Conservation (phyloP, 306 rosid species). For the Senna siamea region DNA sequence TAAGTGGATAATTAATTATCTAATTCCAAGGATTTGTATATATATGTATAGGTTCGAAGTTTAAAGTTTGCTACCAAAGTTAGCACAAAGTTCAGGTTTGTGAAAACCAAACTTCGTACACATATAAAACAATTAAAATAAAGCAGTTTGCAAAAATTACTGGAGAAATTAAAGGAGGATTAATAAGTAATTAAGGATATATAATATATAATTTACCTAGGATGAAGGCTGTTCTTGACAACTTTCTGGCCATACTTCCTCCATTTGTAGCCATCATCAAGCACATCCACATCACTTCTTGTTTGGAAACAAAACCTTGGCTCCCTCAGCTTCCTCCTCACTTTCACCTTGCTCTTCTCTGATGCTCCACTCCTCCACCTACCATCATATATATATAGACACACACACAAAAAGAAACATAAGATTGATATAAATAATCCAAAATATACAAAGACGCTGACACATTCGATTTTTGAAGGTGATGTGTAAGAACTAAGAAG, state of each 20-base stretch:
- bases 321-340: slow-evolving; percentile 93
- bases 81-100: too few relatives aligned
- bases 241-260: slow-evolving; percentile 98
- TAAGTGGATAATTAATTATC: too few relatives aligned
- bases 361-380: slow-evolving; percentile 91
- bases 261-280: slow-evolving; percentile 99
- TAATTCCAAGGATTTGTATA: too few relatives aligned
- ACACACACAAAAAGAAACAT: background rate
- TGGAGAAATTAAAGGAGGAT: background rate
- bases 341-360: slow-evolving; percentile 87
- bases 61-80: too few relatives aligned
- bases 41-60: too few relatives aligned
- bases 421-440: background rate
- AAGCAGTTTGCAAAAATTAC: background rate
- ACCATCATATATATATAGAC: background rate
- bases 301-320: slow-evolving; percentile 99
- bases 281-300: slow-evolving; percentile 98
- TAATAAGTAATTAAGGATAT: background rate
- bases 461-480: too few relatives aligned
- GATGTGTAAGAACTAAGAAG: too few relatives aligned
- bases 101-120: too few relatives aligned
- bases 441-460: too few relatives aligned
- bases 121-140: background rate
- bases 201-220: slow-evolving; percentile 57
- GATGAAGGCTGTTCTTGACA: slow-evolving; percentile 98